phyloP scores from a whole-genome alignment of 2,329 filamentous ascomycete genomes.

The Apiospora koreana region DNA sequence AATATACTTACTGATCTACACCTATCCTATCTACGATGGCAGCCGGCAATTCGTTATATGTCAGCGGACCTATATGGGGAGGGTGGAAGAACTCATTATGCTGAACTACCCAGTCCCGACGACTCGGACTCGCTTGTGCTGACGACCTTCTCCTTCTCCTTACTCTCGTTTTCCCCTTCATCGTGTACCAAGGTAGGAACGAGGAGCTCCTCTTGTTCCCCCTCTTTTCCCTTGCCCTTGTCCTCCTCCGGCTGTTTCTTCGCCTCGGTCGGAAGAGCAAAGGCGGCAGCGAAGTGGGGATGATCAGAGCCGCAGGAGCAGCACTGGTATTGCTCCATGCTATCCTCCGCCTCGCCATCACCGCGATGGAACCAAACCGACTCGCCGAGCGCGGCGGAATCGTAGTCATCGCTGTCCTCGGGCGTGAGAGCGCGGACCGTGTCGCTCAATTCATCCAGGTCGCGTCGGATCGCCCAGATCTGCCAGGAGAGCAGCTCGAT shows the following conservation, averaged over 20 bases:
- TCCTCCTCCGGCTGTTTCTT: not conserved
- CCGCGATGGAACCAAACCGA: no score
- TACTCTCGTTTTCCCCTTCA: not conserved
- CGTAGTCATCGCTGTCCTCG: no score
- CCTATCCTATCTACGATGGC: not conserved
- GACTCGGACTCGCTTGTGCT: not conserved
- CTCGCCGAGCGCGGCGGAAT: no score
- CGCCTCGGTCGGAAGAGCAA: not conserved
- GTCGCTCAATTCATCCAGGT: no score
- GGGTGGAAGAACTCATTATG: not conserved
- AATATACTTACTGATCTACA: not conserved
- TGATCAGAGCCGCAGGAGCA: not conserved
- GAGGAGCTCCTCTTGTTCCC: not conserved
- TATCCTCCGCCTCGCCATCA: not conserved
- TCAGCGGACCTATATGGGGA: not conserved
- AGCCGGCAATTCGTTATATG: not conserved
- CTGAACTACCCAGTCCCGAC: not conserved
- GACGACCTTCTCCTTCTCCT: not conserved
- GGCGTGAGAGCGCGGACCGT: no score
- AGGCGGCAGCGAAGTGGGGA: no score
- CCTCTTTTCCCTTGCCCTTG: not conserved
- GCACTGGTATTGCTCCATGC: not conserved
- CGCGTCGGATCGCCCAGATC: no score
- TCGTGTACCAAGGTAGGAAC: not conserved
- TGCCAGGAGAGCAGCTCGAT: no score